Percentiles rank a stretch among this genome's conserved stretches.
These are phyloP conservation scores for Inga oerstediana DNA, from an alignment of 306 rosid species.

Conservation along the genomic window DNA sequence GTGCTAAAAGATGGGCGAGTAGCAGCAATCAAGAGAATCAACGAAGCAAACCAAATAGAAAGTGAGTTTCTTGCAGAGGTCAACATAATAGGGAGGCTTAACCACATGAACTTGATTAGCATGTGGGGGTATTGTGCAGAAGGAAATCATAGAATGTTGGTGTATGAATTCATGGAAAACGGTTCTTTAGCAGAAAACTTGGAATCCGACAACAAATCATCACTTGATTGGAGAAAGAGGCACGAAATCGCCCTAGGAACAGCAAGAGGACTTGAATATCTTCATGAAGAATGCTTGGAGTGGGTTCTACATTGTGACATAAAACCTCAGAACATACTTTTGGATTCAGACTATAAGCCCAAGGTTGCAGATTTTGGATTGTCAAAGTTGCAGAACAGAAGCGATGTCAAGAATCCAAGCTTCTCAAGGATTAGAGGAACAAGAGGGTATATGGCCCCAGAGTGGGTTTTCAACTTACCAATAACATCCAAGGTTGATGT, in stretches of 20 bases:
- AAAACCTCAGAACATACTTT: no score
- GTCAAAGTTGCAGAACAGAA: no score
- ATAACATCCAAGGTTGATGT: slow-evolving; percentile 58
- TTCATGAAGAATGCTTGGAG: neutral
- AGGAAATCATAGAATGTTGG: neutral
- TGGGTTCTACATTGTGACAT: neutral
- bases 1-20: neutral
- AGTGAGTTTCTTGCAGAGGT: neutral
- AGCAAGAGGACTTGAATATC: neutral
- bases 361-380: no score
- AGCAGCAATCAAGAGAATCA: neutral
- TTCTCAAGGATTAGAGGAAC: slow-evolving; percentile 32
- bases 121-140: neutral
- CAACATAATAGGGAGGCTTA: neutral
- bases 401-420: no score
- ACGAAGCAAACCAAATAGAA: neutral
- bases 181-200: neutral
- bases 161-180: neutral
- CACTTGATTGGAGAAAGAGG: neutral
- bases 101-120: neutral
- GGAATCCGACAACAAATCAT: neutral
- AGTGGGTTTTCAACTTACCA: slow-evolving; percentile 45
- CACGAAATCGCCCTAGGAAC: neutral
- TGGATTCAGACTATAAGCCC: no score
- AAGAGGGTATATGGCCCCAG: slow-evolving; percentile 55